Evolutionary conservation across 2,329 filamentous ascomycete genomes (phyloP), one percentile per base, ranked within the genome.

Genomic region (Phaeomoniella chlamydospora): DNA sequence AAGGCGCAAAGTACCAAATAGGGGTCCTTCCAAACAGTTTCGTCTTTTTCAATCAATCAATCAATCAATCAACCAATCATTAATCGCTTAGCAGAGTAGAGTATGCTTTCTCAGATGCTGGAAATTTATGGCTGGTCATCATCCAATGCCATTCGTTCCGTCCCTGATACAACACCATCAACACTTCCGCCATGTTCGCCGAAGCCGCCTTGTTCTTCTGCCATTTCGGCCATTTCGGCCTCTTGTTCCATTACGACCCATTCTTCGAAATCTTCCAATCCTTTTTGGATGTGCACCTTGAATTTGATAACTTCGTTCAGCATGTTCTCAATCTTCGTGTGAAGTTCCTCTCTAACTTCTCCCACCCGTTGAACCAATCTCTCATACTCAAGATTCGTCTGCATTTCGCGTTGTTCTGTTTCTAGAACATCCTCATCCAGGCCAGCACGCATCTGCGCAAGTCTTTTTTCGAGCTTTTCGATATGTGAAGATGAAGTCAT

Each of bases 261-360:
- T 38, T 78, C 77, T 60, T 98, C 90, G 56, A 94, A 96, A 51
- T 90, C 84, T 54, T 94, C 88, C 37, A 98, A 65, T 40, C 77
- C 80, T 62, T 86, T 87, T 58, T 98, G 90, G 35, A 98, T 70
- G 52, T 96, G 87, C 44, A 98, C 83, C 64, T 98, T 98, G 73
- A 98, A 96, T 52, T 92, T 87, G 64, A 96, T 93, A 42, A 94
- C 81, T 53, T 96, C 87, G 61, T 94, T 93, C 41, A 98, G 65
- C 74, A 96, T 93, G 49, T 78, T 80, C 62, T 94, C 90, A 49
- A 94, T 84, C 56, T 94, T 87, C 0, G 86, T 94, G 57, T 98
- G 90, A n/a, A 98, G 68, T 55, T 96, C 87, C 56, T 98, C 90
- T n/a, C 90, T 76, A 15, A 96, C 44, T 16, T 45, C 19, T 13